Base-by-base conservation (phyloP, 2,329 filamentous ascomycete genomes). In the Didymella pinodella region DNA sequence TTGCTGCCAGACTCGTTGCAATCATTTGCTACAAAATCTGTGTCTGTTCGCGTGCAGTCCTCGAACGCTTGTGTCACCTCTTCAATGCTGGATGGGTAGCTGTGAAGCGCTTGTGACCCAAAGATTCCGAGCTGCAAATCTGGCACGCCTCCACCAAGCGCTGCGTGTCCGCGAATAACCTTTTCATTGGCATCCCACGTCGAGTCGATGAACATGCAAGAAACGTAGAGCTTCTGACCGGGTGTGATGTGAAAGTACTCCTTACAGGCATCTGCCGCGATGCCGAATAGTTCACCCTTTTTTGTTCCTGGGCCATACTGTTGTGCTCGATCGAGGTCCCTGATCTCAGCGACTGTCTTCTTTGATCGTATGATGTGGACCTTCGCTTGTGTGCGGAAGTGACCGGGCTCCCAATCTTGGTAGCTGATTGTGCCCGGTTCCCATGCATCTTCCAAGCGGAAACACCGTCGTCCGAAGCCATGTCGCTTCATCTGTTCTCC, bases 361-460 rank as follows among this genome's bases (percentile, higher is more conserved):
- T 93, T 87, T 36, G 88, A 86, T 57, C 91, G 87, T 65, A 99
- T 88, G 54, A 98, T 78, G 75, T 98, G 94, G 26, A 99, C 83
- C 68, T 91, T 94, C 12, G 94, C 93, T 76, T 98, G 93, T 32
- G 92, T 97, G 62, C 94, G 89, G 87, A 95, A 93, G 25, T 86
- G 85, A 7, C 88, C 88, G 26, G 81, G 82, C 53, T 88, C 85
- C 61, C 84, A 83, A 73, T 98, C 95, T 38, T 90, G 88, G 66
- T 86, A 85, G 59, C 91, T 94, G 59, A 92, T 83, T 1, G 91
- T 91, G 7, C 93, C 93, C 2, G 88, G 87, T 61, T 91, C 91
- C 95, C 95, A 98, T 74, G 97, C 91, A 77, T 99, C 95, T 69
- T 98, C 95, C 63, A 96, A 93, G 43, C 93, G 86, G 77, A 97